phyloP scores from a whole-genome alignment of 192 early-diverging fungal genomes.

The Backusella liffmaniae region DNA sequence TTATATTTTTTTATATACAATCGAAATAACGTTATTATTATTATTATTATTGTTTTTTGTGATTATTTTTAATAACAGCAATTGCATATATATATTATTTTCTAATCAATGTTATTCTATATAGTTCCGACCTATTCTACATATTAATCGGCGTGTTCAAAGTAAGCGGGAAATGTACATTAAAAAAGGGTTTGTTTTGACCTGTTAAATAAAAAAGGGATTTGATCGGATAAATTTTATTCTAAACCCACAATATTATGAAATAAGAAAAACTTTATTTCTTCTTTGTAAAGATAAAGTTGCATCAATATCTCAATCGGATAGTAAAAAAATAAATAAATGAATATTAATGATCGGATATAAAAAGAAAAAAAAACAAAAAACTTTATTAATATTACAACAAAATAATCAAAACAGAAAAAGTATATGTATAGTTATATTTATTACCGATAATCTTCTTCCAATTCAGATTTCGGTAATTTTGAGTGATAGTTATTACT shows the following conservation, averaged over 20 bases:
- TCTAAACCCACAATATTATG: not conserved
- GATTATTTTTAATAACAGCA: not conserved
- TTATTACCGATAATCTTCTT: constrained; percentile 11
- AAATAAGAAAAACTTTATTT: not conserved
- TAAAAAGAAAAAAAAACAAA: not conserved
- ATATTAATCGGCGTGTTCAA: not conserved
- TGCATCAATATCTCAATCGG: not conserved
- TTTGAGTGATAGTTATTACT: constrained; percentile 5
- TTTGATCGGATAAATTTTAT: not conserved
- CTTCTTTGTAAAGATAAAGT: not conserved
- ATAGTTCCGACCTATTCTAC: not conserved
- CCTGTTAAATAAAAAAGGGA: not conserved
- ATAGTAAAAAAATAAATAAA: not conserved
- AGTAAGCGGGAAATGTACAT: not conserved
- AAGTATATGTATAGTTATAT: not conserved
- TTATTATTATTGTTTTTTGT: not conserved
- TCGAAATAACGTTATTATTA: not conserved
- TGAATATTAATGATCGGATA: not conserved
- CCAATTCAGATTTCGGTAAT: not conserved
- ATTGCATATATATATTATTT: not conserved
- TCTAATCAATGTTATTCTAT: not conserved
- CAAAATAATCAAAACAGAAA: not conserved
- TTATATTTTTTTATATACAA: not conserved
- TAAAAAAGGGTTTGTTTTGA: not conserved
- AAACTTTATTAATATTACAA: constrained; percentile 7